A percentile compares a stretch with the other conserved stretches of the same genome.
Conservation (phyloP, 441 rosid genomes). For the Croton laevigatus region DNA sequence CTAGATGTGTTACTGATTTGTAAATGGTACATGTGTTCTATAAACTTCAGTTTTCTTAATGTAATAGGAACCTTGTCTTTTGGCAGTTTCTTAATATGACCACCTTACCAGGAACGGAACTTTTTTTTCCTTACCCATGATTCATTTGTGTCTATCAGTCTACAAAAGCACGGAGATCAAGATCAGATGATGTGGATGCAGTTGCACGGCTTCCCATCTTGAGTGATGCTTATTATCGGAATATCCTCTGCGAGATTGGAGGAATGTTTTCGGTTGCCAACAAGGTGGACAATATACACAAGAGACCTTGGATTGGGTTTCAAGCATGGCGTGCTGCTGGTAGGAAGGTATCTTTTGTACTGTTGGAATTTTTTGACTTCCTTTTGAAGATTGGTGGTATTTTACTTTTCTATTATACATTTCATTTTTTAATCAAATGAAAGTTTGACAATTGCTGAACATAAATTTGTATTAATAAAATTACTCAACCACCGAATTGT, state of each 20-base stretch:
- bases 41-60: too few relatives aligned
- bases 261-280: conserved; percentile 97
- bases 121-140: conserved; percentile 1
- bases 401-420: not conserved
- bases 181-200: conserved; percentile 97
- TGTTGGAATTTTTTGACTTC: conserved; percentile 14
- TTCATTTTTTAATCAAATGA: too few relatives aligned
- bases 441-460: not conserved
- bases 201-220: conserved; percentile 73
- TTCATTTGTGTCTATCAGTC: conserved; percentile 49
- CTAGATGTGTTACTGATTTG: too few relatives aligned
- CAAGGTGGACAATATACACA: conserved; percentile 84
- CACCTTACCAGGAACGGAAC: not conserved
- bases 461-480: not conserved
- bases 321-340: conserved; percentile 98
- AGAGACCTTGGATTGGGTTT: conserved; percentile 99
- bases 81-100: not conserved
- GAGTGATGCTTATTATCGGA: conserved; percentile 60
- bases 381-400: conserved; percentile 10
- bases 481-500: not conserved
- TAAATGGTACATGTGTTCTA: too few relatives aligned
- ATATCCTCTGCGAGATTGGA: conserved; percentile 88
- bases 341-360: conserved; percentile 71
- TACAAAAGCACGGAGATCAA: conserved; percentile 66
- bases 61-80: too few relatives aligned